These are phyloP conservation scores for Ophiostoma tasmaniense DNA, from an alignment of 2,329 filamentous ascomycete genomes.

Conservation along the genomic window DNA sequence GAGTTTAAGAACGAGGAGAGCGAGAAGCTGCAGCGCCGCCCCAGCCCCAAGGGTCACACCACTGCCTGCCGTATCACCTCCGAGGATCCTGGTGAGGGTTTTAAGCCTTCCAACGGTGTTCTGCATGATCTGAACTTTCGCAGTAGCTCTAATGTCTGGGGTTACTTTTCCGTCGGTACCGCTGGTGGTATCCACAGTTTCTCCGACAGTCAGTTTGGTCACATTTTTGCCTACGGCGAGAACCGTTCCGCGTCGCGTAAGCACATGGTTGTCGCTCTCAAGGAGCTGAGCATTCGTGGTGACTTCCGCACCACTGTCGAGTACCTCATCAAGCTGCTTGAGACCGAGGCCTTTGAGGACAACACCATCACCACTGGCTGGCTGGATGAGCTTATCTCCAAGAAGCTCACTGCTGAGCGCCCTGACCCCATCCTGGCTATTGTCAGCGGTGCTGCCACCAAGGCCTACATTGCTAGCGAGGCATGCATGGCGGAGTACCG, in stretches of 20 bases:
- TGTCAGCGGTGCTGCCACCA: slow-evolving; percentile 87
- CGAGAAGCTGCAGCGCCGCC: slow-evolving; percentile 74
- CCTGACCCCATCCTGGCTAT: slow-evolving; percentile 92
- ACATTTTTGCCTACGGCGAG: slow-evolving; percentile 98
- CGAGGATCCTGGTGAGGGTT: slow-evolving; percentile 95
- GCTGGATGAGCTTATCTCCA: slow-evolving; percentile 97
- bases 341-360: slow-evolving; percentile 96
- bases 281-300: slow-evolving; percentile 98
- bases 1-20: slow-evolving; percentile 86
- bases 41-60: slow-evolving; percentile 90
- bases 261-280: slow-evolving; percentile 97
- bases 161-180: slow-evolving; percentile 98
- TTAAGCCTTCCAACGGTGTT: slow-evolving; percentile 98
- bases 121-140: slow-evolving; percentile 99
- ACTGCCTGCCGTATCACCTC: slow-evolving; percentile 99
- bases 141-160: slow-evolving; percentile 98
- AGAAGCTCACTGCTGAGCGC: slow-evolving; percentile 91
- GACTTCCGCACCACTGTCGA: slow-evolving; percentile 98
- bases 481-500: slow-evolving; percentile 79
- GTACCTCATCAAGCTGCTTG: slow-evolving; percentile 96
- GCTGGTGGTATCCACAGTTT: slow-evolving; percentile 97
- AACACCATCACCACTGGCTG: slow-evolving; percentile 99
- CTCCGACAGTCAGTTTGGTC: slow-evolving; percentile 97
- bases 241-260: slow-evolving; percentile 93
- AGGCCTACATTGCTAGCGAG: slow-evolving; percentile 92